Evolutionary conservation across 129 eudicot genomes (phyloP).

Genomic region (Tagetes erecta): DNA sequence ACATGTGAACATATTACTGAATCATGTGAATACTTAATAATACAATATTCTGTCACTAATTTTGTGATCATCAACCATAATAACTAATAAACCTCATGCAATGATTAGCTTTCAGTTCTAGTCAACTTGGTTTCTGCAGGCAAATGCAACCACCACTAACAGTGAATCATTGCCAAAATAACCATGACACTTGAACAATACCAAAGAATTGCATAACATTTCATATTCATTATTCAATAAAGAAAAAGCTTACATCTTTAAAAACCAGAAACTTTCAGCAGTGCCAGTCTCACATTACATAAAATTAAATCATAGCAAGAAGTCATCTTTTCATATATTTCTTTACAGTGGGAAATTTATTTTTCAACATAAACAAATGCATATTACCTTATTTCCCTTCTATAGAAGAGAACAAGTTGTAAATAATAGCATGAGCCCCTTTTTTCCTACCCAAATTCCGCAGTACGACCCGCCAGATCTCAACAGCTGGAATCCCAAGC

Average conservation of each 20-base stretch:
- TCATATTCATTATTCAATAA: constrained; percentile 17
- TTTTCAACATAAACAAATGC: constrained; percentile 14
- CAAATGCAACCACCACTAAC: not conserved
- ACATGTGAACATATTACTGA: too few relatives aligned
- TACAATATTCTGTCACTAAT: too few relatives aligned
- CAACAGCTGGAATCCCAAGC: constrained; percentile 19
- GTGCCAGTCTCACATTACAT: not conserved
- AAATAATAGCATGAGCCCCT: constrained; percentile 9
- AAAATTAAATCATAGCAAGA: constrained; percentile 20
- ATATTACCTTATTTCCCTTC: constrained; percentile 26
- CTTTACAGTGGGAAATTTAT: not conserved
- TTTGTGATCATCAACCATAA: not conserved
- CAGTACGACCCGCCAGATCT: constrained; percentile 1
- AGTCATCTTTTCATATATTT: constrained; percentile 18
- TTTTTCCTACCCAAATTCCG: constrained; percentile 18
- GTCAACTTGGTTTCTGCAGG: too few relatives aligned
- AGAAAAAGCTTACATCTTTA: constrained; percentile 23
- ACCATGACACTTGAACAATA: constrained; percentile 10
- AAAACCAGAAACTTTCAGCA: constrained; percentile 16
- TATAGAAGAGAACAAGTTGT: constrained; percentile 20
- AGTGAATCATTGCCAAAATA: constrained; percentile 11
- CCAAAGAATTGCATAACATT: constrained; percentile 17
- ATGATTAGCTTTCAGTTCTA: too few relatives aligned
- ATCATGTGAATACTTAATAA: too few relatives aligned
- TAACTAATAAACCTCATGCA: too few relatives aligned